Evolutionary conservation across 192 early-diverging fungal genomes (phyloP).

Genomic region (Linnemannia hyalina): DNA sequence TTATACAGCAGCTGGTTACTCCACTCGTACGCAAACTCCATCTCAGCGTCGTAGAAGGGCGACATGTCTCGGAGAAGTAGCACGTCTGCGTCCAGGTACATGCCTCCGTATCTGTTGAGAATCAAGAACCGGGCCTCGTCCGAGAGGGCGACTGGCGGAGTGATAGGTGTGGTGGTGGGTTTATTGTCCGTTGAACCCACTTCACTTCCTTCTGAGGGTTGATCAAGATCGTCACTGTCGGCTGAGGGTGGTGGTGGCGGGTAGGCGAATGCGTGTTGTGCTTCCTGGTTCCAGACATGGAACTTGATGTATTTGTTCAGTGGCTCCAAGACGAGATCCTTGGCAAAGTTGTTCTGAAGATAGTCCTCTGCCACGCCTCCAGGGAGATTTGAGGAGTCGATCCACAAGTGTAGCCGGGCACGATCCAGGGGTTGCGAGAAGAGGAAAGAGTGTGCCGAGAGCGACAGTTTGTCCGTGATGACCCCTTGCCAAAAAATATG

Average conservation of each 20-base stretch:
- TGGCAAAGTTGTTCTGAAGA: constrained; percentile 21
- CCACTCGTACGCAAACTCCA: constrained; percentile 58
- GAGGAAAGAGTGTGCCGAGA: constrained; percentile 41
- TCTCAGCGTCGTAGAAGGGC: constrained; percentile 39
- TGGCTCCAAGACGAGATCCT: constrained; percentile 15
- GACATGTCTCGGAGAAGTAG: constrained; percentile 51
- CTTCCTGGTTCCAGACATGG: constrained; percentile 42
- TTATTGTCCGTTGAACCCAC: neutral
- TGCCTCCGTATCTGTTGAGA: constrained; percentile 50
- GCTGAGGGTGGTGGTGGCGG: neutral
- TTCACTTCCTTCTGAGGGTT: neutral
- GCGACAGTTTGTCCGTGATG: constrained; percentile 46
- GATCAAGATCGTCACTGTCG: neutral
- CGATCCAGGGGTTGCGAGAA: constrained; percentile 53
- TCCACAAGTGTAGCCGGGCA: constrained; percentile 43
- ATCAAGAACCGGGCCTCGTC: constrained; percentile 56
- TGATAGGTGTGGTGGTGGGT: neutral
- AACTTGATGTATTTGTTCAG: constrained; percentile 26
- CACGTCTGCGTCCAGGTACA: constrained; percentile 57
- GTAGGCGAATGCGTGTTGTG: constrained; percentile 14
- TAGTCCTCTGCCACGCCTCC: constrained; percentile 40
- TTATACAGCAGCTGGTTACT: constrained; percentile 50
- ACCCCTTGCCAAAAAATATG: constrained; percentile 56
- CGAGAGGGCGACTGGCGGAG: constrained; percentile 34
- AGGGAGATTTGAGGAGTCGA: constrained; percentile 44